Base-by-base conservation (phyloP, 805 yeast genomes). In the Myxozyma mucilagina region DNA sequence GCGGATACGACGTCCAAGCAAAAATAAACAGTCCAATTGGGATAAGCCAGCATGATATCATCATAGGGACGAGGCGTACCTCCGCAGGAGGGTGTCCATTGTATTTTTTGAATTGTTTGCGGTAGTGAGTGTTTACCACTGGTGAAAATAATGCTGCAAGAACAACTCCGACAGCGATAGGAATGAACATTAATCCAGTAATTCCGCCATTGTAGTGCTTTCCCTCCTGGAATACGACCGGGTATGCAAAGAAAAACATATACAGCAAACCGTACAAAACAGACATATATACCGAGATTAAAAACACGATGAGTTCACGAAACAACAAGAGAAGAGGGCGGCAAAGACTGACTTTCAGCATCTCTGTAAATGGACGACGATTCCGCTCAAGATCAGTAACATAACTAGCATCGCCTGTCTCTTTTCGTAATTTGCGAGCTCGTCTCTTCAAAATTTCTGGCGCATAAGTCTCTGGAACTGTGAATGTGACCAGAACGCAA, bases 121-220 rank as follows among this genome's bases (percentile, higher is more conserved):
- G 0, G 73, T 76, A 76, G 58, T 71, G 68, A 48, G 53, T 73
- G 70, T 69, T 71, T 47, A 70, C 68, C 49, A 68, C 66, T 2
- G 76, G 77, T 7, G 76, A 65, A 0, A 69, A n/a, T 14, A 65
- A 67, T 2, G 71, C 64, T 73, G 72, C 93, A 69, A 87, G 83
- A 36, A 92, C 85, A 47, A 87, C 81, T 67, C 96, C 97, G 1
- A 92, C 85, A 0, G 84, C 87, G 34, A 90, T 73, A 7, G 88
- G 84, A 44, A 87, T 67, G 72, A 87, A 88, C 1, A 89, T 83
- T 53, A 86, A 76, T 47, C 90, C 92, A 41, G 82, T 83, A 32
- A 78, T 80, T 65, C 85, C 84, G 53, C 77, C 72, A 16, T 72
- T 69, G 71, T 83, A 86, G 13, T 76, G 74, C 70, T 83, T 86